Evolutionary conservation across 371 early-diverging fungal genomes (phyloP), one percentile per base, ranked within the genome.

Genomic region (Nematocida sp.): DNA sequence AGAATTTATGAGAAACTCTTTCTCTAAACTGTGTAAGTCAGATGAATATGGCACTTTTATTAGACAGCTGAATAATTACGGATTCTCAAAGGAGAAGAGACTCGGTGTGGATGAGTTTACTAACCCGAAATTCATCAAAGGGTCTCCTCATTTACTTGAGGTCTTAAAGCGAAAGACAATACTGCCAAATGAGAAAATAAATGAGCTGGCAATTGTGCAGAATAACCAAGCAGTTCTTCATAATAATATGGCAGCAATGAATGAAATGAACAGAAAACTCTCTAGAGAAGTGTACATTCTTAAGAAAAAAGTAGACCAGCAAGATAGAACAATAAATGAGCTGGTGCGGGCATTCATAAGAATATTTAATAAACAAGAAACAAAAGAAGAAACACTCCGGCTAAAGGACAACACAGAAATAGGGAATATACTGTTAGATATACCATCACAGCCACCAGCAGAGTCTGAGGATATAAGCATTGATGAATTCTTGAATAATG

Each of bases 21-120:
- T 88, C 46, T 72, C 78, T 23, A 20, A 39, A n/a, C 66, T 88
- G 23, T 86, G 85, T 6, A 86, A 85, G 56, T 83, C 88, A 23
- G 83, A 83, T 58, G 88, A 88, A 67, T 88, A 85, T 70, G 83
- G 84, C 58, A 83, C 83, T 33, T 87, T 88, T 83, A 61, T 88
- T 18, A 50, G 88, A 62, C 85, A 83, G 70, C 70, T 88, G 6
- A 86, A 87, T 54, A 74, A 82, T 39, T 88, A 88, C 62, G 88
- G 88, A n/a, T 88, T 88, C 74, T 57, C 62, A 20, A 88, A 88
- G 64, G 54, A 82, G 23, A 86, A 86, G 61, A 56, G 50, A 4
- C 20, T 42, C 11, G 56, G 55, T 1, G 64, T 72, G 54, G 72
- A 72, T 27, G 88, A 87, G 73, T 86, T 86, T 46, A 70, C 66